Percentiles rank a stretch among this genome's conserved stretches.
Evolutionary conservation across 768 basidiomycete species (phyloP).

Genomic region (Mycena latifolia): DNA sequence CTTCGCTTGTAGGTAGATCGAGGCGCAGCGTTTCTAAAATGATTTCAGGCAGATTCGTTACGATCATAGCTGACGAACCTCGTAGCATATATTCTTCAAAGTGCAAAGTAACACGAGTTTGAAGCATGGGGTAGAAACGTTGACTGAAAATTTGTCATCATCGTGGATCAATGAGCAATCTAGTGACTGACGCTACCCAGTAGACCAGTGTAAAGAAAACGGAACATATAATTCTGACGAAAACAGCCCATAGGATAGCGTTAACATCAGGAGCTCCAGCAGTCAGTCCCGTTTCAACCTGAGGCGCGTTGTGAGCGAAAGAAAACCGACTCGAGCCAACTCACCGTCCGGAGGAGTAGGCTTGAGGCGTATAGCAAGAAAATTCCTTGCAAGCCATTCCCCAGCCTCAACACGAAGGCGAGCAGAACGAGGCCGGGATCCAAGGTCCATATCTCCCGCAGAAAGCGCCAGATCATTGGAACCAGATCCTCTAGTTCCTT

Average conservation of each 20-base stretch:
- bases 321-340: neutral
- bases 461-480: too few relatives aligned
- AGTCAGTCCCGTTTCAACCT: slow-evolving; percentile 21
- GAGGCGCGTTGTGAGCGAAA: neutral
- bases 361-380: slow-evolving; percentile 17
- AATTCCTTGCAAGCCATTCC: neutral
- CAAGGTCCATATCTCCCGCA: too few relatives aligned
- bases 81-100: slow-evolving; percentile 21
- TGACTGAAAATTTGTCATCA: too few relatives aligned
- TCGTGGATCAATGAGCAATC: too few relatives aligned
- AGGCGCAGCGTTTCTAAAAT: too few relatives aligned
- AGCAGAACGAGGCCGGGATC: slow-evolving; percentile 5
- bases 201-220: too few relatives aligned
- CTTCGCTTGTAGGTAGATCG: slow-evolving; percentile 19
- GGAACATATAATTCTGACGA: too few relatives aligned
- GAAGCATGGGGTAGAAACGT: neutral
- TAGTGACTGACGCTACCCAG: too few relatives aligned
- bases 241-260: slow-evolving; percentile 9
- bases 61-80: neutral
- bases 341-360: too few relatives aligned
- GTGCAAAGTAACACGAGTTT: slow-evolving; percentile 7
- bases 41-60: too few relatives aligned
- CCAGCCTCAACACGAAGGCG: slow-evolving; percentile 1
- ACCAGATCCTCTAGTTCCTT: slow-evolving; percentile 1
- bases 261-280: neutral